phyloP scores from a whole-genome alignment of 257 asterid species.

The Nicotiana undulata region DNA sequence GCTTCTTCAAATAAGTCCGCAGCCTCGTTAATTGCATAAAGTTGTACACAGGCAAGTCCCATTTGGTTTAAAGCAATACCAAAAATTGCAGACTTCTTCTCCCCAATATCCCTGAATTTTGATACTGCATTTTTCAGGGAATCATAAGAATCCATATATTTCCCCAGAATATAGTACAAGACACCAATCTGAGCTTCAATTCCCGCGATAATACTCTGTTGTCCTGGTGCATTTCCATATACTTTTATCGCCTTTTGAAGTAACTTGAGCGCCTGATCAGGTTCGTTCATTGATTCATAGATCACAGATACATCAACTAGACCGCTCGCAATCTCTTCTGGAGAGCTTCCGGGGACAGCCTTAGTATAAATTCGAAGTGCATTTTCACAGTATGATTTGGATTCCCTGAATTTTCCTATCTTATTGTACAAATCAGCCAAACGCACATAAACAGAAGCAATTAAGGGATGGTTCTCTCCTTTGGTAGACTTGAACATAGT shows the following conservation, averaged over 20 bases:
- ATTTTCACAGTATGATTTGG: slow-evolving; percentile 61
- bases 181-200: slow-evolving; percentile 45
- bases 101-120: slow-evolving; percentile 32
- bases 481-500: slow-evolving; percentile 44
- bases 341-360: slow-evolving; percentile 39
- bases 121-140: slow-evolving; percentile 27
- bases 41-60: slow-evolving; percentile 40
- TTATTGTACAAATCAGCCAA: slow-evolving; percentile 76
- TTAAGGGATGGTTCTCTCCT: slow-evolving; percentile 68
- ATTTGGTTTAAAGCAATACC: slow-evolving; percentile 39
- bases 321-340: slow-evolving; percentile 80
- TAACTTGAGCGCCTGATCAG: slow-evolving; percentile 33
- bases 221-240: slow-evolving; percentile 29
- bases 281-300: slow-evolving; percentile 32
- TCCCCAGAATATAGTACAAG: slow-evolving; percentile 33
- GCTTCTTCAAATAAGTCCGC: slow-evolving; percentile 44
- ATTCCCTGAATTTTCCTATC: slow-evolving; percentile 67
- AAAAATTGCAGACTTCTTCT: slow-evolving; percentile 34
- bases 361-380: slow-evolving; percentile 60
- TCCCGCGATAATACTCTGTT: slow-evolving; percentile 32
- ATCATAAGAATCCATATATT: slow-evolving; percentile 26
- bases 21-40: slow-evolving; percentile 35
- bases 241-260: slow-evolving; percentile 32
- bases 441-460: slow-evolving; percentile 74
- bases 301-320: slow-evolving; percentile 39